A percentile compares a stretch with the other conserved stretches of the same genome.
These are phyloP conservation scores for Pelargonium nanum DNA, from an alignment of 345 rosid species.

Conservation along the genomic window DNA sequence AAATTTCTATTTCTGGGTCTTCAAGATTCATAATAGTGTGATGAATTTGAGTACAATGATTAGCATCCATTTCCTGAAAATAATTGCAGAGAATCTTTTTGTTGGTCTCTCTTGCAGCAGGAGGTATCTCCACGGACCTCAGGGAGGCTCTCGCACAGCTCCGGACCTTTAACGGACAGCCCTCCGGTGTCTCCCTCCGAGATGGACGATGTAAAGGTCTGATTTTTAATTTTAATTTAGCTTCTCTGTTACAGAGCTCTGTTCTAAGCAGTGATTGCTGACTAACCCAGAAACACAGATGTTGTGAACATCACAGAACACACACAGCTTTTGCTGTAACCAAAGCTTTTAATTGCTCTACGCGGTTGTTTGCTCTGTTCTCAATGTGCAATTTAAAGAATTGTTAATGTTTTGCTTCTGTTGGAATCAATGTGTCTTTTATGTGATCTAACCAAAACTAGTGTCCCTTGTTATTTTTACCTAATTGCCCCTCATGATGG, in stretches of 20 bases:
- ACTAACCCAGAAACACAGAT: not conserved
- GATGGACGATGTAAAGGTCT: slow-evolving; percentile 67
- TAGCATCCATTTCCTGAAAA: not conserved
- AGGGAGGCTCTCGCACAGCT: slow-evolving; percentile 75
- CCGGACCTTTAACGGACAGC: slow-evolving; percentile 81
- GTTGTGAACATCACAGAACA: not conserved
- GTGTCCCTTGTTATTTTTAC: not conserved
- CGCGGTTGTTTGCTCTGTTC: slow-evolving; percentile 7
- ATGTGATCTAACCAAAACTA: too few relatives aligned
- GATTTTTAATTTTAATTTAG: slow-evolving; percentile 6
- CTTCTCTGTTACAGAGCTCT: not conserved
- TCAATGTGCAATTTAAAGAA: too few relatives aligned
- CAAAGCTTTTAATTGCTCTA: slow-evolving; percentile 27
- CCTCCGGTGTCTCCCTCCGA: slow-evolving; percentile 94
- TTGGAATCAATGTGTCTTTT: too few relatives aligned
- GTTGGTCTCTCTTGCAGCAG: slow-evolving; percentile 45
- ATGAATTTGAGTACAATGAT: too few relatives aligned
- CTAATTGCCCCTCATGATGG: not conserved
- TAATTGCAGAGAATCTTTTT: not conserved
- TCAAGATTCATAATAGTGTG: too few relatives aligned
- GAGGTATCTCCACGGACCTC: slow-evolving; percentile 80
- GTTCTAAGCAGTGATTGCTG: slow-evolving; percentile 11
- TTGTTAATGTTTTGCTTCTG: too few relatives aligned
- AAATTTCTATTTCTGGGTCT: too few relatives aligned
- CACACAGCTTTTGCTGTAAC: slow-evolving; percentile 56